Base-by-base conservation (phyloP, 2,329 filamentous ascomycete genomes). In the Tolypocladium nubicola region DNA sequence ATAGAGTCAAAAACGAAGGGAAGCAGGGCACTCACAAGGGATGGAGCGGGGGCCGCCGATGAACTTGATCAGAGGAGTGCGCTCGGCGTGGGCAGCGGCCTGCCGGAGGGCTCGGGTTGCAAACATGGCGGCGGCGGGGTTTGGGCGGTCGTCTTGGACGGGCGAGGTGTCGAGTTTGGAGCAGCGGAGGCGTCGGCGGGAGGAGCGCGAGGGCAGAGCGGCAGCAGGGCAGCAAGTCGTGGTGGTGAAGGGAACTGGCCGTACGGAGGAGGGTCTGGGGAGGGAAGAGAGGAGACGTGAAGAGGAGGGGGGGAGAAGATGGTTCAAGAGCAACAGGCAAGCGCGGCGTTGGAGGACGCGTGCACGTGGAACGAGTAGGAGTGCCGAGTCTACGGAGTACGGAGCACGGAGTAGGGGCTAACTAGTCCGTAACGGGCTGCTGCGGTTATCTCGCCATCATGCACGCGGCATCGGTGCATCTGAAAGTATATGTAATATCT, bases 41-140 rank as follows among this genome's bases (percentile, higher is more conserved):
- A 81, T 77, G 57, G 77, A 72, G 64, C 83, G 77, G 71, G 80
- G 82, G 65, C 83, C 83, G 65, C 83, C 83, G 58, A 86, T 66
- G 71, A 86, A 86, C 67, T 75, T 77, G 71, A 86, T 86, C 66
- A 83, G 70, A 60, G 83, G 83, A 55, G 76, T 78, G 66, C 83
- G 82, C 75, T 84, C 80, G 62, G 79, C 79, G 66, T 80, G 79
- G 67, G 78, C 79, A 63, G 79, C 79, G 63, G 79, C 80, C 74
- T 83, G 81, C 65, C 82, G 81, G 57, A 85, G 76, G 61, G 73
- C 74, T 67, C 76, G 75, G 58, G 83, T 83, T 53, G 79, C 73
- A 62, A 80, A 77, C 83, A 86, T 85, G 63, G 56, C 63, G 39
- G 59, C 38, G 55, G 52, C 56, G 53, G 40, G 45, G 61, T 38